A percentile compares a stretch with the other conserved stretches of the same genome.
phyloP scores from a whole-genome alignment of 2,329 filamentous ascomycete genomes.

The Colletotrichum euphorbiae region DNA sequence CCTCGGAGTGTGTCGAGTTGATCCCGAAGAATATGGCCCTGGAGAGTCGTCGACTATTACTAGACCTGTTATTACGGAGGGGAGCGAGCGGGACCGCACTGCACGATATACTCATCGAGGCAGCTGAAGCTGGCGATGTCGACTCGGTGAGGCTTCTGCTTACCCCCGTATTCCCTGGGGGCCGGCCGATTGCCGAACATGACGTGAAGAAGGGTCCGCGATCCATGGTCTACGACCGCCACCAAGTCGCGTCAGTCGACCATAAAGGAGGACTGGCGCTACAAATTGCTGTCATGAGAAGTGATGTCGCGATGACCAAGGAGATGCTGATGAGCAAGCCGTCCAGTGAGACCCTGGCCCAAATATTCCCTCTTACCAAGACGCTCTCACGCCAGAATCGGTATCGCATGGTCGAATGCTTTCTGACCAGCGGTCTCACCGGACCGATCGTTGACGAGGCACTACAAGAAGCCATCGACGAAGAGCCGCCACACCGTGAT shows the following conservation, averaged over 20 bases:
- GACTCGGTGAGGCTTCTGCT: constrained; percentile 62
- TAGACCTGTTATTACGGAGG: constrained; percentile 60
- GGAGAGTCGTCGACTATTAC: constrained; percentile 58
- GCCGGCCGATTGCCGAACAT: constrained; percentile 41
- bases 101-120: constrained; percentile 63
- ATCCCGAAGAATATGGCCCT: constrained; percentile 60
- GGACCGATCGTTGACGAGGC: constrained; percentile 60
- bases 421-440: constrained; percentile 61
- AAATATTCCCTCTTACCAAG: constrained; percentile 61
- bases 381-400: constrained; percentile 56
- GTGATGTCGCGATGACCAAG: constrained; percentile 57
- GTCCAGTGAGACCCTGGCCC: constrained; percentile 58
- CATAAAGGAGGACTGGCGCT: constrained; percentile 64
- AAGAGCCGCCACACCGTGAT: constrained; percentile 60
- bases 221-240: constrained; percentile 53
- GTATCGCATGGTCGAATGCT: constrained; percentile 61
- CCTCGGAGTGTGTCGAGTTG: constrained; percentile 62
- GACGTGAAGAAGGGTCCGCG: constrained; percentile 40
- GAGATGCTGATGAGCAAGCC: constrained; percentile 61
- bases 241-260: constrained; percentile 64
- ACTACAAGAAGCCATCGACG: constrained; percentile 64
- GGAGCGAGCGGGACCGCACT: constrained; percentile 62
- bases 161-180: constrained; percentile 58
- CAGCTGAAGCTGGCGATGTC: constrained; percentile 60
- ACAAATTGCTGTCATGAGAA: constrained; percentile 59